phyloP scores from a whole-genome alignment of 192 early-diverging fungal species.

The Lunasporangiospora selenospora region DNA sequence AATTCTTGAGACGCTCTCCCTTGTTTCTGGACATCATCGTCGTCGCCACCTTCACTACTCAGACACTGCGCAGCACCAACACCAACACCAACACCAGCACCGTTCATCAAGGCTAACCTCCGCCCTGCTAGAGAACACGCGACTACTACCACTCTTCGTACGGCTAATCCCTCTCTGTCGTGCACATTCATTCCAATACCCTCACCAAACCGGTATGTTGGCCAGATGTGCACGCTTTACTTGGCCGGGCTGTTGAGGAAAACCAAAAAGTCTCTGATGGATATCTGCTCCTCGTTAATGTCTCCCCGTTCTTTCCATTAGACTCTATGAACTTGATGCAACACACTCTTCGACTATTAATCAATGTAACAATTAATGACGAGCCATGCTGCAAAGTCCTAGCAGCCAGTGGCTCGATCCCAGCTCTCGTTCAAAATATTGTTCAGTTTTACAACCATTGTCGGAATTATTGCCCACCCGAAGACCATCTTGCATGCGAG shows the following conservation, averaged over 20 bases:
- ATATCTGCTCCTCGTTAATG: no score
- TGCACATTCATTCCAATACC: constrained; percentile 32
- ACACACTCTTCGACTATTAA: constrained; percentile 20
- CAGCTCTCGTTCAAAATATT: constrained; percentile 28
- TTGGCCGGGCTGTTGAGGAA: no score
- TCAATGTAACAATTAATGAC: constrained; percentile 34
- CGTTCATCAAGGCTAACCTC: background rate
- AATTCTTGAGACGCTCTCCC: constrained; percentile 33
- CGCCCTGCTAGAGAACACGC: constrained; percentile 1
- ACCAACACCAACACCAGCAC: no score
- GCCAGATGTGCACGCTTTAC: no score
- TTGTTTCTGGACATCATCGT: constrained; percentile 28
- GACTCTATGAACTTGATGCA: constrained; percentile 38
- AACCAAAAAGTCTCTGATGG: no score
- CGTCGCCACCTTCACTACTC: no score
- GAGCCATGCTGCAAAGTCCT: constrained; percentile 29
- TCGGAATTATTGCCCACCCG: constrained; percentile 22
- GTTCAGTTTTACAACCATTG: constrained; percentile 30
- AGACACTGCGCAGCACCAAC: no score
- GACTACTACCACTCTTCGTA: constrained; percentile 20
- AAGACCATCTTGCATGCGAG: no score
- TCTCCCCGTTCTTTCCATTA: background rate
- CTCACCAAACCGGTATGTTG: constrained; percentile 30
- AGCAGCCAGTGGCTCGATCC: constrained; percentile 19
- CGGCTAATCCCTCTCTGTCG: constrained; percentile 39